Percentiles rank a stretch among this genome's conserved stretches.
phyloP scores from a whole-genome alignment of 140 eudicot species.

The Erigeron philadelphicus region DNA sequence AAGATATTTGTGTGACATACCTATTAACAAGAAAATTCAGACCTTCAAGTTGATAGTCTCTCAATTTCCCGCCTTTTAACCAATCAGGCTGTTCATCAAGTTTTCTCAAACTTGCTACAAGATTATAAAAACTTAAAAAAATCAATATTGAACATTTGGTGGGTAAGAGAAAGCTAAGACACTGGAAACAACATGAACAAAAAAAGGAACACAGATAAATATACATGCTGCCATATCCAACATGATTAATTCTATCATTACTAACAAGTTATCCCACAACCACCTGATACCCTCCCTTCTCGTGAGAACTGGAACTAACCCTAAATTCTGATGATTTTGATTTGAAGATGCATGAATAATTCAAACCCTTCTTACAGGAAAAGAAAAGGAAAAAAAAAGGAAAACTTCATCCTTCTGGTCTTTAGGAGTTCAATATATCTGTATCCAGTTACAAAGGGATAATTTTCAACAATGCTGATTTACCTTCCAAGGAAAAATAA shows the following conservation, averaged over 20 bases:
- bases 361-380: neutral
- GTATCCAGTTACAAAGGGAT: no score
- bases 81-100: constrained; percentile 99
- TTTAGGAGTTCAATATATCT: no score
- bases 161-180: constrained; percentile 19
- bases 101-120: constrained; percentile 83
- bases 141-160: constrained; percentile 5
- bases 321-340: neutral
- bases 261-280: neutral
- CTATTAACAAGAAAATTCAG: constrained; percentile 96
- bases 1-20: constrained; percentile 37
- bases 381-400: neutral
- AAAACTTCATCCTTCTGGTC: neutral
- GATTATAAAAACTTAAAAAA: constrained; percentile 17
- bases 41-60: constrained; percentile 99
- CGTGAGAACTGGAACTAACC: neutral
- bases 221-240: neutral
- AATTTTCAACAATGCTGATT: no score
- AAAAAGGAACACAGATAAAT: neutral
- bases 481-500: no score
- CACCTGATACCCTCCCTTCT: neutral
- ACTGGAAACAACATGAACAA: neutral
- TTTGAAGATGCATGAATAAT: neutral
- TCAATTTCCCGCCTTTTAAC: constrained; percentile 90
- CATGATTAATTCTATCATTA: no score